Conservation (phyloP, 202 grass and related monocot species). For the Musa balbisiana region DNA sequence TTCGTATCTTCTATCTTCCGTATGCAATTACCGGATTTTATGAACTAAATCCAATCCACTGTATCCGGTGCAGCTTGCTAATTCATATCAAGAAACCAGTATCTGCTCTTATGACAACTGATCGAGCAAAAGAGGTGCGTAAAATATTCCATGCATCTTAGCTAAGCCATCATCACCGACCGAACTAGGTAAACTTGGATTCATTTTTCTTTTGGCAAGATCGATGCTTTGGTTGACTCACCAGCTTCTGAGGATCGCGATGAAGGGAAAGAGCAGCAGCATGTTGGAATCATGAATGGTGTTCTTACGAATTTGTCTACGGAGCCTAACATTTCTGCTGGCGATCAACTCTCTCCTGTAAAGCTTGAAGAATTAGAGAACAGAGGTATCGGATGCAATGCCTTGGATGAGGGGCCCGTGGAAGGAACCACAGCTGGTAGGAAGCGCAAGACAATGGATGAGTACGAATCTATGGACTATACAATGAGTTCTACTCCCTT, state of each 20-base stretch:
- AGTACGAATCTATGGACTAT: slow-evolving; percentile 29
- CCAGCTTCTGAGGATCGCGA: slow-evolving; percentile 58
- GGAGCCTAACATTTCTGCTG: too few species aligned
- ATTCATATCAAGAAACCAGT: slow-evolving; percentile 90
- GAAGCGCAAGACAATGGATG: slow-evolving; percentile 56
- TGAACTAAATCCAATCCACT: not conserved
- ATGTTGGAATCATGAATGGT: not conserved
- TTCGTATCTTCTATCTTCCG: not conserved
- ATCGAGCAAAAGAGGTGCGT: slow-evolving; percentile 66
- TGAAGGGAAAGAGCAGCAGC: slow-evolving; percentile 22
- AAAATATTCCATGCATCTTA: slow-evolving; percentile 13
- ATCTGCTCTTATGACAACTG: slow-evolving; percentile 49
- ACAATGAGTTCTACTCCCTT: slow-evolving; percentile 23
- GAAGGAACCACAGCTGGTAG: slow-evolving; percentile 20
- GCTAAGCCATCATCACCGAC: not conserved
- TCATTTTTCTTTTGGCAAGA: slow-evolving; percentile 39
- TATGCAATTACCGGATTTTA: not conserved
- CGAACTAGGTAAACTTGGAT: slow-evolving; percentile 2
- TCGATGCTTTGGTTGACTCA: slow-evolving; percentile 56
- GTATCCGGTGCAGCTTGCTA: slow-evolving; percentile 44
- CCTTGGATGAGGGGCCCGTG: slow-evolving; percentile 22
- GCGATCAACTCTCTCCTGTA: slow-evolving; percentile 53
- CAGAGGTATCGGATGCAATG: slow-evolving; percentile 41
- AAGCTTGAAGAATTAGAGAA: slow-evolving; percentile 44
- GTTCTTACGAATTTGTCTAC: too few species aligned